These are phyloP conservation scores for Iodosphaeria phyllophila DNA, from an alignment of 2,329 filamentous ascomycete genomes.

Conservation along the genomic window DNA sequence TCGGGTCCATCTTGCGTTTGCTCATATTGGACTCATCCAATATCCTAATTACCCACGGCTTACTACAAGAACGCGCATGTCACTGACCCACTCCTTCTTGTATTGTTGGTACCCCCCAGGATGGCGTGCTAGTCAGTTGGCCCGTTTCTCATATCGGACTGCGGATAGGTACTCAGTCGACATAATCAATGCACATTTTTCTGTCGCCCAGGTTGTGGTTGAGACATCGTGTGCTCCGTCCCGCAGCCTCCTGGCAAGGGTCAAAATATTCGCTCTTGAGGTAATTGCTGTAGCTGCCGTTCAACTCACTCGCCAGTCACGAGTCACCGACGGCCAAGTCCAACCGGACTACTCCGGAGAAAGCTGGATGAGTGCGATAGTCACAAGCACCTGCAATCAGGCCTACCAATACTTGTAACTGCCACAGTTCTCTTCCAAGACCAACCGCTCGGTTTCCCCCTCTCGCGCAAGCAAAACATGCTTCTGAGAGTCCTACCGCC, in stretches of 20 bases:
- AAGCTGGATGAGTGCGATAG: too few relatives aligned
- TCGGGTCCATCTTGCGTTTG: constrained; percentile 14
- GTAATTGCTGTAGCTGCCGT: constrained; percentile 46
- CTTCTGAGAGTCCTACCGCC: too few relatives aligned
- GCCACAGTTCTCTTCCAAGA: too few relatives aligned
- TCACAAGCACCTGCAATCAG: too few relatives aligned
- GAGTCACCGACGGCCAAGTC: too few relatives aligned
- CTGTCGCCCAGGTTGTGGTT: constrained; percentile 75
- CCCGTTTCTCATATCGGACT: too few relatives aligned
- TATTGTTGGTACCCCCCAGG: constrained; percentile 78
- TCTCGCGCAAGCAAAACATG: too few relatives aligned
- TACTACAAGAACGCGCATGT: too few relatives aligned
- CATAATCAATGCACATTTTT: constrained; percentile 86
- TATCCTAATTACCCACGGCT: not conserved
- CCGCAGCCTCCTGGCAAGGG: constrained; percentile 83
- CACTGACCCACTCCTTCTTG: constrained; percentile 76
- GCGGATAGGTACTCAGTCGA: constrained; percentile 62
- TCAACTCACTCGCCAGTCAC: not conserved
- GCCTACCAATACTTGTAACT: too few relatives aligned
- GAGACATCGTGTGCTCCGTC: constrained; percentile 70
- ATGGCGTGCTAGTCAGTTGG: too few relatives aligned
- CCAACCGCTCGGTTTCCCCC: too few relatives aligned
- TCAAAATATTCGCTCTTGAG: constrained; percentile 80
- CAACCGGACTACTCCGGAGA: too few relatives aligned
- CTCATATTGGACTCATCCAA: constrained; percentile 10